A percentile compares a stretch with the other conserved stretches of the same genome.
phyloP scores from a whole-genome alignment of 768 basidiomycete species.

The Gloeophyllum trabeum region DNA sequence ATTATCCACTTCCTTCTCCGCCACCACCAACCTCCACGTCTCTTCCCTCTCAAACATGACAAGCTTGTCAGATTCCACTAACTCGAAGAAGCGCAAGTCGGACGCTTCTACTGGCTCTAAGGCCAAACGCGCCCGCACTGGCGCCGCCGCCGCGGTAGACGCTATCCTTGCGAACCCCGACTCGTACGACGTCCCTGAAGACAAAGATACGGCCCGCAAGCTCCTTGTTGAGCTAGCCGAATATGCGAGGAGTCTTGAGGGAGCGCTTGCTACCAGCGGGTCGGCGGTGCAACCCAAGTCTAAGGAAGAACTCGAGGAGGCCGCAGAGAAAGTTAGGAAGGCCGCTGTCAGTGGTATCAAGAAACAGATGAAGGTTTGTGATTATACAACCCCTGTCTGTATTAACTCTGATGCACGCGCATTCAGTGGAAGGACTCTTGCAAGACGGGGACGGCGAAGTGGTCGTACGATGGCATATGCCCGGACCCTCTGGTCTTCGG shows the following conservation, averaged over 20 bases:
- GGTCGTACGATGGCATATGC: constrained; percentile 42
- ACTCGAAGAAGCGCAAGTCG: constrained; percentile 25
- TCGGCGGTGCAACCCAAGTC: constrained; percentile 19
- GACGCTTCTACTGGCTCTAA: constrained; percentile 14
- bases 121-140: constrained; percentile 18
- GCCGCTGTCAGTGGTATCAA: constrained; percentile 36
- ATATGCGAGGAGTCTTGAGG: constrained; percentile 22
- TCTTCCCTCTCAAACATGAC: background rate
- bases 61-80: background rate
- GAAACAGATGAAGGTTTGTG: constrained; percentile 35
- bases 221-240: constrained; percentile 19
- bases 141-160: constrained; percentile 19
- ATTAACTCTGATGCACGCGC: background rate
- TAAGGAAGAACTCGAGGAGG: constrained; percentile 24
- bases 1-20: too few species aligned
- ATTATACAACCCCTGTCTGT: background rate
- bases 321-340: constrained; percentile 31
- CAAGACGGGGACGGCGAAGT: constrained; percentile 33
- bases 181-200: constrained; percentile 23
- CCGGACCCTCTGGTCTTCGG: constrained; percentile 36
- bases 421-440: constrained; percentile 41
- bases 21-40: background rate
- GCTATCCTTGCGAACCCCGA: constrained; percentile 25
- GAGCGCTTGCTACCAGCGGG: constrained; percentile 4
- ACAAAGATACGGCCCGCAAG: constrained; percentile 18